Percentiles rank a stretch among this genome's conserved stretches.
Evolutionary conservation across 2,329 filamentous ascomycete species (phyloP).

Genomic region (Penicillium sp.): DNA sequence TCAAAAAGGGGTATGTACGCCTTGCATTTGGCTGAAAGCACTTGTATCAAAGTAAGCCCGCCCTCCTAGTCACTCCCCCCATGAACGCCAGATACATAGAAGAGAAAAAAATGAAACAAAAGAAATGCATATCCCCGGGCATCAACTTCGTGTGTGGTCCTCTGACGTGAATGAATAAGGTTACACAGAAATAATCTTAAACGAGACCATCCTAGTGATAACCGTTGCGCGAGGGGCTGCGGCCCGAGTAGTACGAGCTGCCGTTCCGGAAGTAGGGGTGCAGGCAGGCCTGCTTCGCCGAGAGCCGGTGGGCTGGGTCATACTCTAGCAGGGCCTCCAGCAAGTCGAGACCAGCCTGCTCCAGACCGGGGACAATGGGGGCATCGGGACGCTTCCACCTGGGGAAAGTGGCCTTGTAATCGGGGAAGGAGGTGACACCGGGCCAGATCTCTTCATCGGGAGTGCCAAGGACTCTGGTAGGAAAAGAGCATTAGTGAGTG

Average conservation of each 20-base stretch:
- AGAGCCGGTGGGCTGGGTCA: constrained; percentile 80
- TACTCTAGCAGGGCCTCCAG: constrained; percentile 72
- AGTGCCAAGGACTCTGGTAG: constrained; percentile 68
- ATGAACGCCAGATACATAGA: constrained; percentile 33
- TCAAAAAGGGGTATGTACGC: constrained; percentile 27
- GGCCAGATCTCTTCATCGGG: constrained; percentile 80
- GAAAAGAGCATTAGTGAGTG: neutral
- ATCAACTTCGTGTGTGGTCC: constrained; percentile 3
- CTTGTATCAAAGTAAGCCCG: constrained; percentile 30
- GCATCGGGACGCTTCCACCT: constrained; percentile 76
- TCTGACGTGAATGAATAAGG: constrained; percentile 16
- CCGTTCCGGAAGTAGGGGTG: constrained; percentile 72
- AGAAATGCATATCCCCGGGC: constrained; percentile 10
- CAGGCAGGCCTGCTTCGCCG: constrained; percentile 78
- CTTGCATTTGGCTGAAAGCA: constrained; percentile 27
- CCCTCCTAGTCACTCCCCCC: constrained; percentile 27
- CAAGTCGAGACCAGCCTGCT: constrained; percentile 53
- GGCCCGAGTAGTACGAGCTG: constrained; percentile 47
- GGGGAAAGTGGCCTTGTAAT: constrained; percentile 88
- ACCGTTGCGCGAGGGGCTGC: constrained; percentile 34
- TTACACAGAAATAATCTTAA: constrained; percentile 12
- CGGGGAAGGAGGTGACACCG: constrained; percentile 88
- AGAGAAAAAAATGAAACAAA: constrained; percentile 21
- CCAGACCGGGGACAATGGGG: constrained; percentile 66
- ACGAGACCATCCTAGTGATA: constrained; percentile 33